These are phyloP conservation scores for Haematococcus lacustris DNA, from an alignment of 139 green algal species.

Conservation along the genomic window DNA sequence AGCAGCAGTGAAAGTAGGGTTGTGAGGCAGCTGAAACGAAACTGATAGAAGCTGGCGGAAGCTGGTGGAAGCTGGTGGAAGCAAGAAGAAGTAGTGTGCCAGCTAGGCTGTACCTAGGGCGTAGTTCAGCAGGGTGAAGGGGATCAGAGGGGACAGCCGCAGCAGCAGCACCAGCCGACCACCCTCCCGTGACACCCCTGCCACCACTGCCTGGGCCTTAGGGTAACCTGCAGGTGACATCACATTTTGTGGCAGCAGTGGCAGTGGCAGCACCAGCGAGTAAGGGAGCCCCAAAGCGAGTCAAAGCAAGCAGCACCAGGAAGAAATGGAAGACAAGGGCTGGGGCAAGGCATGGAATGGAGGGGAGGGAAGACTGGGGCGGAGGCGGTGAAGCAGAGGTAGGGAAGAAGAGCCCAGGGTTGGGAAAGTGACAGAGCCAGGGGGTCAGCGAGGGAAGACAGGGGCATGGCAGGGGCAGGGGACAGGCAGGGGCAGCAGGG, in stretches of 20 bases:
- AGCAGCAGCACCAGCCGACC: constrained; percentile 65
- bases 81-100: too few relatives aligned
- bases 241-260: too few relatives aligned
- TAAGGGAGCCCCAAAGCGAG: not conserved
- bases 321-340: not conserved
- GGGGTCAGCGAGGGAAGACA: not conserved
- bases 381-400: too few relatives aligned
- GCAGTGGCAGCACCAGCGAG: too few relatives aligned
- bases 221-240: not conserved
- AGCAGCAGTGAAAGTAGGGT: too few relatives aligned
- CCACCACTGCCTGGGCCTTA: not conserved
- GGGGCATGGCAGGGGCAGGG: not conserved
- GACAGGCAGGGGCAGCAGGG: not conserved
- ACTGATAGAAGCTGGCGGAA: too few relatives aligned
- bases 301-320: not conserved
- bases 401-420: too few relatives aligned
- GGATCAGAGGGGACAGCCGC: constrained; percentile 62
- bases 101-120: constrained; percentile 35
- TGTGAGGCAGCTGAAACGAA: too few relatives aligned
- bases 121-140: constrained; percentile 74
- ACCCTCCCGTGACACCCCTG: constrained; percentile 25
- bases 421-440: too few relatives aligned
- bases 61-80: too few relatives aligned
- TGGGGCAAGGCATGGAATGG: not conserved
- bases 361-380: not conserved